Base-by-base conservation (phyloP, 208 protist genomes). In the Porcisia deanei region DNA sequence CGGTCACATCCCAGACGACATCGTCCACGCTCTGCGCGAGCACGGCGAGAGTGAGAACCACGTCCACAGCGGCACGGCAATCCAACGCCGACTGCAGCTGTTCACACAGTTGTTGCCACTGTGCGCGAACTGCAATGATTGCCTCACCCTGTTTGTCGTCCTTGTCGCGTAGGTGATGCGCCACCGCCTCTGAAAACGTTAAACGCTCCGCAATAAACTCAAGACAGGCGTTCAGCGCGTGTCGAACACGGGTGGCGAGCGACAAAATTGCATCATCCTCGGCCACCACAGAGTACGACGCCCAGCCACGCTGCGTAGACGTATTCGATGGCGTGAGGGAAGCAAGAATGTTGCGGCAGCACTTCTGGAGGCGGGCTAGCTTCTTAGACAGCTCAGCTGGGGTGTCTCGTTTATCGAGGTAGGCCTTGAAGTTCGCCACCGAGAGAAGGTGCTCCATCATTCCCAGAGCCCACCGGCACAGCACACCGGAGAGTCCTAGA, bases 11-110 rank as follows among this genome's bases (percentile, higher is more conserved):
- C 39, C 71, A 69, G 18, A 89, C 75, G 16, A 79, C 73, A 25
- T 85, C 82, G 66, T 93, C 91, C 2, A 91, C 82, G n/a, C 75
- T 47, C 37, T 39, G 69, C 1, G 88, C 68, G 10, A 96, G 80
- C 14, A 54, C 9, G 34, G 90, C 71, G 39, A 94, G 73, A 49
- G 79, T 71, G 14, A 92, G 76, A 12, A 80, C 82, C 18, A 91
- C 77, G 8, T 79, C 52, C 2, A 81, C 79, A 9, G 79, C 71
- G 0, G 79, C 77, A 16, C 81, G 81, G 14, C 75, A 71, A 39
- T 90, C 85, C 43, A 95, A 67, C 20, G 81, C 78, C 0, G 73
- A 45, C 59, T 78, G 79, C 20, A 84, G 66, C 20, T 68, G 39
- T 34, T 25, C 53, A 3, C 22, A 43, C 49, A 77, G 63, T 20